Base-by-base conservation (phyloP, 2,329 filamentous ascomycete genomes). In the Alternaria ventricosa region DNA sequence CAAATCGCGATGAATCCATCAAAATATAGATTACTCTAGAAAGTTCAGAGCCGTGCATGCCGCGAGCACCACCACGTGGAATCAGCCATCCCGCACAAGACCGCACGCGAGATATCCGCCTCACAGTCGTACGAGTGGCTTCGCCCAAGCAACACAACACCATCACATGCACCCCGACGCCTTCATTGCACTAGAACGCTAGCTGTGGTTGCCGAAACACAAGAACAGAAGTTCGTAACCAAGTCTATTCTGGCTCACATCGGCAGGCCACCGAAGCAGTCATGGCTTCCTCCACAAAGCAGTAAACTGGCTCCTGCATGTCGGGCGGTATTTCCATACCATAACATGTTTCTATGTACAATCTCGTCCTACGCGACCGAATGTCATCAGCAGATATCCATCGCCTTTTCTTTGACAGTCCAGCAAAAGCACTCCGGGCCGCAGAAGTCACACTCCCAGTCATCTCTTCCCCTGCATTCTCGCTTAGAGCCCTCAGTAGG, bases 381-480 rank as follows among this genome's bases (percentile, higher is more conserved):
- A 36, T 36, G 33, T 36, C 7, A 36, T 53, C 30, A 12, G 9
- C 30, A 53, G 6, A 8, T 9, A 2, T 53, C 30, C 1, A 23
- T 20, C 25, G 6, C 5, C 1, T 9, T 6, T 9, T 6, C 6
- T 1, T 47, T 20, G 6, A 53, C 46, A 13, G 43, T 62, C 60
- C 47, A 60, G n/a, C 66, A 72, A 49, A 72, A 73, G 22, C 66
- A 71, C 55, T 69, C 66, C 6, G 27, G 4, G 1, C 71, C 71
- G 51, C 69, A 73, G 30, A 71, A 68, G 18, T 66, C 63, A 46
- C 71, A 72, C 3, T 50, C 51, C 70, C 69, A 72, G 2, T 50
- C 46, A 50, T 70, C 69, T 13, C 66, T 60, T 15, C 55, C 28
- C 27, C 30, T 47, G 25, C 22, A 33, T n/a, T 3, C 13, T 15